Conservation (phyloP, 2,329 filamentous ascomycete genomes). For the Colletotrichum liriopes region DNA sequence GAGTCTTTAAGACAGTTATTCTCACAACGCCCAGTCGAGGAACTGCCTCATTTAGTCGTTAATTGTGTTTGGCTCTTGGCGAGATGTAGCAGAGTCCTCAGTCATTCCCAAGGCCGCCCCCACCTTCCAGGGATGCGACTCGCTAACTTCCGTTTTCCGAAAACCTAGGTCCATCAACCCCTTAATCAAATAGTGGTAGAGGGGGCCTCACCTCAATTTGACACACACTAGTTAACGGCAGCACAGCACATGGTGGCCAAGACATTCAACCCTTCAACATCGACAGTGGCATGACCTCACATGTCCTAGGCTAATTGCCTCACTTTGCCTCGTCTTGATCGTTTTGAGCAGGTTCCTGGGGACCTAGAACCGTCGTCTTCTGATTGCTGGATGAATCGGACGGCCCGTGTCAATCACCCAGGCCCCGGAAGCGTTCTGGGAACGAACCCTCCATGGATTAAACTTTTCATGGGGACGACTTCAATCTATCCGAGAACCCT, state of each 20-base stretch:
- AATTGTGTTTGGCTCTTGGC: background rate
- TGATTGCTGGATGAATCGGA: conserved; percentile 20
- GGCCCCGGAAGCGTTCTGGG: background rate
- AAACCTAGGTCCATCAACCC: conserved; percentile 25
- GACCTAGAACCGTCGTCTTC: background rate
- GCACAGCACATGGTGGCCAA: conserved; percentile 5
- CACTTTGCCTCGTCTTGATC: background rate
- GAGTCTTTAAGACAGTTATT: too few species aligned
- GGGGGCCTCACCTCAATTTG: conserved; percentile 21
- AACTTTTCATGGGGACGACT: conserved; percentile 12
- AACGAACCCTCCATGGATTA: background rate
- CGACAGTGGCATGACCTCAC: conserved; percentile 25
- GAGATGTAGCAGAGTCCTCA: background rate
- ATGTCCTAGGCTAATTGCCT: conserved; percentile 10
- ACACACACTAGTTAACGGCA: conserved; percentile 23
- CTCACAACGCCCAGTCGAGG: background rate
- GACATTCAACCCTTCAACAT: background rate
- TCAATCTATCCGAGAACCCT: conserved; percentile 31
- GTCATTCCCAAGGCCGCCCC: conserved; percentile 3
- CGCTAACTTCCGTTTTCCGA: conserved; percentile 8
- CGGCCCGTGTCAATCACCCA: conserved; percentile 23
- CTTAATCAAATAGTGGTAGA: conserved; percentile 29
- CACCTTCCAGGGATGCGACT: conserved; percentile 20
- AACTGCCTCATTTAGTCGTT: conserved; percentile 8
- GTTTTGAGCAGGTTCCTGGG: conserved; percentile 18